Conservation (phyloP, 225 moss, liverwort and hornwort species). For the Anthoceros angustus region DNA sequence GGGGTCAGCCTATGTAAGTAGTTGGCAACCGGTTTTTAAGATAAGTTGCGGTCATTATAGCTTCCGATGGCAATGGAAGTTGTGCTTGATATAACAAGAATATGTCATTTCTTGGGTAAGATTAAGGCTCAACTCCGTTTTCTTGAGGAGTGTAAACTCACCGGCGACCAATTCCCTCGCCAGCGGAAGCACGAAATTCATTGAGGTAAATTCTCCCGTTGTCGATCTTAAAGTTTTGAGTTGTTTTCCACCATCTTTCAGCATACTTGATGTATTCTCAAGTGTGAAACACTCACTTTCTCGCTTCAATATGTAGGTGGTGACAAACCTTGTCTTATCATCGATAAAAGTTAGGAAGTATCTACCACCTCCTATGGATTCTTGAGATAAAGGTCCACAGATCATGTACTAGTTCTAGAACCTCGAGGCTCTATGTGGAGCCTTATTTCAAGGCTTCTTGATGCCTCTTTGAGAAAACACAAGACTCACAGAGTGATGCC, state of each 20-base stretch:
- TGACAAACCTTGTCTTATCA: background rate
- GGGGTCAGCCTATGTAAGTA: background rate
- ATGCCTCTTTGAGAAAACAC: too few relatives aligned
- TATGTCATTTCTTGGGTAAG: too few relatives aligned
- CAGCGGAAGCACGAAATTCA: background rate
- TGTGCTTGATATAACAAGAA: background rate
- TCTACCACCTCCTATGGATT: background rate
- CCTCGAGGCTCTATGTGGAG: too few relatives aligned
- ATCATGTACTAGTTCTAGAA: too few relatives aligned
- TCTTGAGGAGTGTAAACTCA: background rate
- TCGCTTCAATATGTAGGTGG: background rate
- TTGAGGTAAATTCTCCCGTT: background rate
- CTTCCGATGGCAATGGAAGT: background rate
- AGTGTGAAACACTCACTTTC: background rate
- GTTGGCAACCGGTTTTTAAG: background rate
- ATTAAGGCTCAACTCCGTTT: background rate
- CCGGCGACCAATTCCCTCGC: background rate
- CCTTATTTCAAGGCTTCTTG: too few relatives aligned
- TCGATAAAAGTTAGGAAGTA: background rate
- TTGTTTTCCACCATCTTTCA: background rate
- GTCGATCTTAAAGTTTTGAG: background rate
- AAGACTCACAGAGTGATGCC: too few relatives aligned
- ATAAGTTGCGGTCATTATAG: background rate
- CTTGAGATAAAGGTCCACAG: too few relatives aligned
- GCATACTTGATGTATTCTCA: background rate